Evolutionary conservation across 2,329 filamentous ascomycete species (phyloP).

Genomic region (Colletotrichum limetticola): DNA sequence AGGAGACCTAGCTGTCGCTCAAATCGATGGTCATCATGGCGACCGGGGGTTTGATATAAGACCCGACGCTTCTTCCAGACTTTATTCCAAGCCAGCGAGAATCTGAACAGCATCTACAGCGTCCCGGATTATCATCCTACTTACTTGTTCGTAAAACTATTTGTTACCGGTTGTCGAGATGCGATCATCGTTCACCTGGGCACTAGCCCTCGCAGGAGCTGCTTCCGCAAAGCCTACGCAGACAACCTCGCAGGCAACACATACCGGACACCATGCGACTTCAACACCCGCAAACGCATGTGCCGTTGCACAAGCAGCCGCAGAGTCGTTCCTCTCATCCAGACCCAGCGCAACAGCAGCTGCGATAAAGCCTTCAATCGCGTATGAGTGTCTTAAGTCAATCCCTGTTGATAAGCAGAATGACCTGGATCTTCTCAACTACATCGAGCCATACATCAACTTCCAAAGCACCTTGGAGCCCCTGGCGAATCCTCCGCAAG

Average conservation of each 20-base stretch:
- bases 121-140: not conserved
- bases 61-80: not conserved
- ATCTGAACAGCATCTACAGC: not conserved
- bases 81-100: not conserved
- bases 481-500: constrained; percentile 32
- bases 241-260: not conserved
- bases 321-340: not conserved
- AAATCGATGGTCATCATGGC: not conserved
- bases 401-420: constrained; percentile 25
- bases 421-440: constrained; percentile 35
- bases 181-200: constrained; percentile 5
- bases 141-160: not conserved
- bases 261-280: not conserved
- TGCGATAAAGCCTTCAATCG: constrained; percentile 9
- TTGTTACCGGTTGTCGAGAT: not conserved
- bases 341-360: not conserved
- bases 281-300: constrained; percentile 3
- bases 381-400: constrained; percentile 30
- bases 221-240: not conserved
- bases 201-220: constrained; percentile 4
- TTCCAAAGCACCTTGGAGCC: constrained; percentile 37
- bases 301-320: constrained; percentile 2
- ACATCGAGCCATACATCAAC: constrained; percentile 33
- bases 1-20: not conserved
- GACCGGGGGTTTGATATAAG: not conserved